phyloP scores from a whole-genome alignment of 495 filamentous ascomycete genomes.

The Aspergillus diversus region DNA sequence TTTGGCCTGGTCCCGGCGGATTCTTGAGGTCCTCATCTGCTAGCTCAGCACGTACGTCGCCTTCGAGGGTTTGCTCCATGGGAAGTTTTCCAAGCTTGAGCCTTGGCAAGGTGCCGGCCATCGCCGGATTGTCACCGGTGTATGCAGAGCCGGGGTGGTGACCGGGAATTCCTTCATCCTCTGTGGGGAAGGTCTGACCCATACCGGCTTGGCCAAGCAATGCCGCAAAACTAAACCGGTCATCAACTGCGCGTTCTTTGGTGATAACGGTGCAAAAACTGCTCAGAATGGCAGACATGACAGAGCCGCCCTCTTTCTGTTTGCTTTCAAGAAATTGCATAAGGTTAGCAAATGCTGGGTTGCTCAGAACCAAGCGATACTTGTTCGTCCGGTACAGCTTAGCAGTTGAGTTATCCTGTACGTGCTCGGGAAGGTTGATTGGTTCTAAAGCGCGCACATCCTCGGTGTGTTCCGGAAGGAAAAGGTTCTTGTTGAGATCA shows the following conservation, averaged over 20 bases:
- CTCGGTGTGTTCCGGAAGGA: conserved; percentile 74
- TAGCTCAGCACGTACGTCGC: conserved; percentile 81
- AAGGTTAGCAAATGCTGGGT: conserved; percentile 74
- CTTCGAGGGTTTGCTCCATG: conserved; percentile 74
- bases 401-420: conserved; percentile 68
- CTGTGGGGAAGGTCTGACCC: conserved; percentile 70
- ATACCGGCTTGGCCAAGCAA: conserved; percentile 67
- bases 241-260: conserved; percentile 73
- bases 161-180: conserved; percentile 93
- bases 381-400: conserved; percentile 81
- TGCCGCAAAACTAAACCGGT: conserved; percentile 78
- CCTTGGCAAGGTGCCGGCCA: conserved; percentile 55
- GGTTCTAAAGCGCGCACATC: conserved; percentile 70
- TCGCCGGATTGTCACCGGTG: conserved; percentile 63
- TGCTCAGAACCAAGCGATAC: conserved; percentile 85
- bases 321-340: conserved; percentile 88
- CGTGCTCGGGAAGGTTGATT: conserved; percentile 75
- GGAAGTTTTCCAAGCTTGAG: conserved; percentile 79
- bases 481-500: conserved; percentile 63
- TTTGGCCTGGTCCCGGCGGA: conserved; percentile 66
- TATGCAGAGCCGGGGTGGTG: conserved; percentile 85
- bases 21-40: conserved; percentile 75
- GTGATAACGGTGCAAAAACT: conserved; percentile 72
- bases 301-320: conserved; percentile 72
- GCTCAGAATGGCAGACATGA: conserved; percentile 75